Percentiles rank a stretch among this genome's conserved stretches.
Conservation (phyloP, 2,329 filamentous ascomycete species). For the Aciculosporium take region DNA sequence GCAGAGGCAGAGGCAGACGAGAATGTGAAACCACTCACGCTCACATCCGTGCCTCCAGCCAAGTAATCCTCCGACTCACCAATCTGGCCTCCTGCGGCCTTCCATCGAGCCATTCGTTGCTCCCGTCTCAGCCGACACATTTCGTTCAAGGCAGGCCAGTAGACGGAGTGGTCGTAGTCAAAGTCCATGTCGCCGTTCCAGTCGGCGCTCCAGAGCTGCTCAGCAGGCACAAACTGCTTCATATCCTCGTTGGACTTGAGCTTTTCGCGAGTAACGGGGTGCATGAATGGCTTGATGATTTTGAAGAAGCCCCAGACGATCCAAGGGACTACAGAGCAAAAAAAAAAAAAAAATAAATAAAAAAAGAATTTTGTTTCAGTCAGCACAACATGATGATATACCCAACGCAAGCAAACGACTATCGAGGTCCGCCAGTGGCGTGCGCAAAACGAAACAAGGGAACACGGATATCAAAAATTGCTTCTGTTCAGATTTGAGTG, state of each 20-base stretch:
- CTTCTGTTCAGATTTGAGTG: not conserved
- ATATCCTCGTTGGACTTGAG: constrained; percentile 96
- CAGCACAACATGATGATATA: no score
- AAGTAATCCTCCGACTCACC: constrained; percentile 83
- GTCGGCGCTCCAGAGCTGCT: constrained; percentile 69
- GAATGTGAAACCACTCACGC: constrained; percentile 20
- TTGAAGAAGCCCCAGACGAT: constrained; percentile 92
- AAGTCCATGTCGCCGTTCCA: constrained; percentile 70
- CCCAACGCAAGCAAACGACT: no score
- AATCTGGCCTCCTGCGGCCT: constrained; percentile 61
- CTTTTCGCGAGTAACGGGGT: constrained; percentile 84
- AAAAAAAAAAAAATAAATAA: no score
- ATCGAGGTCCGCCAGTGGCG: no score
- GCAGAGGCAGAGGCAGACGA: not conserved
- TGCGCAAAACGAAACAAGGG: not conserved
- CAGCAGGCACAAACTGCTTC: constrained; percentile 61
- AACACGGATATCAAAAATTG: not conserved
- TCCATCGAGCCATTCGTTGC: constrained; percentile 57
- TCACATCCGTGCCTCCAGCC: constrained; percentile 40
- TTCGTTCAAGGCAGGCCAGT: constrained; percentile 76
- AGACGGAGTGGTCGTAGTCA: constrained; percentile 73
- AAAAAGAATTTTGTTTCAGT: no score
- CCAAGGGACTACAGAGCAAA: constrained; percentile 64
- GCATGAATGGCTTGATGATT: constrained; percentile 89
- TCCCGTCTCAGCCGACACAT: constrained; percentile 53